These are phyloP conservation scores for Malania oleifera DNA, from an alignment of 164 flowering plant species.

Conservation along the genomic window DNA sequence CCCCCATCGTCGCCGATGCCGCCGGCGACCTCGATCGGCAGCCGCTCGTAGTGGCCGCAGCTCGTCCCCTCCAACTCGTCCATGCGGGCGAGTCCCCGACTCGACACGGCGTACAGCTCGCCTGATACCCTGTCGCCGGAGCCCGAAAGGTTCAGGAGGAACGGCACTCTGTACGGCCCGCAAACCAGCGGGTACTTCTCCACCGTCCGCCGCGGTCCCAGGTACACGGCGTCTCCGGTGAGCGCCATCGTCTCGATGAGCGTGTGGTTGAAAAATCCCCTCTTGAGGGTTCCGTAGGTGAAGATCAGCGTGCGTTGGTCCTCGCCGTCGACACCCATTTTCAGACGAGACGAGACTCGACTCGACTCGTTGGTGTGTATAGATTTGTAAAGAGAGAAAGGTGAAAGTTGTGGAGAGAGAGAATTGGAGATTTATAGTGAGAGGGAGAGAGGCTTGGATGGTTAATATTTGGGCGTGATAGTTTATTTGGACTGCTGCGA, in stretches of 20 bases:
- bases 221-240: conserved; percentile 53
- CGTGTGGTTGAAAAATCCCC: conserved; percentile 71
- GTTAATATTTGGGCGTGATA: no score
- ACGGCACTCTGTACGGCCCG: conserved; percentile 84
- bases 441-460: background rate
- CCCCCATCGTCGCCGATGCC: background rate
- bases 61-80: conserved; percentile 72
- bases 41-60: conserved; percentile 68
- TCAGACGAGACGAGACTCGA: background rate
- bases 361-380: background rate
- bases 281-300: conserved; percentile 88
- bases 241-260: conserved; percentile 51
- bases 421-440: background rate
- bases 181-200: conserved; percentile 68
- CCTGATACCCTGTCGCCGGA: conserved; percentile 51
- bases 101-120: conserved; percentile 77
- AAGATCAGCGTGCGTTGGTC: conserved; percentile 34
- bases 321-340: conserved; percentile 1
- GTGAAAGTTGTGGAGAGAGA: background rate
- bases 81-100: conserved; percentile 23
- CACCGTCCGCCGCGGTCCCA: conserved; percentile 41
- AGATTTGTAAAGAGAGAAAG: background rate
- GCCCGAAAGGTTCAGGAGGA: conserved; percentile 73
- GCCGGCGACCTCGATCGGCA: conserved; percentile 28
- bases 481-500: no score